Evolutionary conservation across 1,284 basidiomycete species (phyloP), one percentile per base, ranked within the genome.

Genomic region (Violaceomyces palustris): DNA sequence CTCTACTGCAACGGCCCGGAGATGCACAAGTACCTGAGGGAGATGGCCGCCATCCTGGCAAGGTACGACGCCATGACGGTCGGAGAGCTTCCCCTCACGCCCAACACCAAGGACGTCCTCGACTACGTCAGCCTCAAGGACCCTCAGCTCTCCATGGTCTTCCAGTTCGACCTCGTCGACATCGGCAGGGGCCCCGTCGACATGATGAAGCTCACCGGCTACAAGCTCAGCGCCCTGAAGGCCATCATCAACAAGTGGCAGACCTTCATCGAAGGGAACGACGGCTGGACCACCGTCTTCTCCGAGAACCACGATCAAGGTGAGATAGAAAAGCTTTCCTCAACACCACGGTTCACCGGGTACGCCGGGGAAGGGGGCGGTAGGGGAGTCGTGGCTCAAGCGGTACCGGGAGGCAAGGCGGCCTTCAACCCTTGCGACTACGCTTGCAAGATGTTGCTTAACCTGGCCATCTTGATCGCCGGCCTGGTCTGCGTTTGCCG

Each of bases 291-390:
- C 12, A 56, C 60, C n/a, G 51, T 55, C 12, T 65, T 65, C n/a
- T 37, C 59, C 37, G 83, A 84, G 74, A 84, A 85, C 67, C 83
- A 85, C 64, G 83, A 86, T 67, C 79, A 81, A n/a, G n/a, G n/a
- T n/a, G n/a, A n/a, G n/a, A n/a, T n/a, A n/a, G n/a, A n/a, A n/a
- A n/a, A n/a, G n/a, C n/a, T n/a, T n/a, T n/a, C n/a, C n/a, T n/a
- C n/a, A n/a, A n/a, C n/a, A n/a, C n/a, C n/a, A n/a, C n/a, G n/a
- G n/a, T n/a, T n/a, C n/a, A n/a, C n/a, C n/a, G n/a, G n/a, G n/a
- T n/a, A n/a, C n/a, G n/a, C n/a, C n/a, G n/a, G n/a, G n/a, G n/a
- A n/a, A n/a, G n/a, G n/a, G n/a, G n/a, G n/a, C n/a, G n/a, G n/a
- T n/a, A n/a, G n/a, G n/a, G n/a, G n/a, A n/a, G n/a, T n/a, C n/a